phyloP scores from a whole-genome alignment of 1,284 basidiomycete genomes.

The Papiliotrema fonsecae region DNA sequence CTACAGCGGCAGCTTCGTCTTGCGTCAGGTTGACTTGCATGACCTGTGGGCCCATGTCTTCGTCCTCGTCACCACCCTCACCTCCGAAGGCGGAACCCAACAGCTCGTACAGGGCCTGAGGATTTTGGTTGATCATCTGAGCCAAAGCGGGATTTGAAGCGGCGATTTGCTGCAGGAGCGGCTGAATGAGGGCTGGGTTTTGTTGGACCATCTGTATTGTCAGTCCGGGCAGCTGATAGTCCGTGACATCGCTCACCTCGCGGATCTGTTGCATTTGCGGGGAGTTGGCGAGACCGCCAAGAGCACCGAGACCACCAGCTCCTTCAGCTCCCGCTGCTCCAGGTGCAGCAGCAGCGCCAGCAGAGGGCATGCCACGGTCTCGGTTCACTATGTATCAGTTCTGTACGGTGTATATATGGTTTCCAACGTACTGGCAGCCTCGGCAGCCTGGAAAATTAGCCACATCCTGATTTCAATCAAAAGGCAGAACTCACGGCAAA shows the following conservation, averaged over 20 bases:
- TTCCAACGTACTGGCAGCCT: slow-evolving; percentile 38
- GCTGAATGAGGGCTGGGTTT: slow-evolving; percentile 74
- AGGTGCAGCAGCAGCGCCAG: slow-evolving; percentile 43
- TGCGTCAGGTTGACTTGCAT: slow-evolving; percentile 64
- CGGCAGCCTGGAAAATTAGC: slow-evolving; percentile 34
- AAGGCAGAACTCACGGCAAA: slow-evolving; percentile 41
- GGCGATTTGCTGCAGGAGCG: slow-evolving; percentile 76
- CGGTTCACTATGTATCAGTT: slow-evolving; percentile 32
- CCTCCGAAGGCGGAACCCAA: slow-evolving; percentile 52
- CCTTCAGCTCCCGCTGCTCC: slow-evolving; percentile 40
- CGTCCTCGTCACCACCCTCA: slow-evolving; percentile 52
- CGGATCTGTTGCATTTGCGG: slow-evolving; percentile 66
- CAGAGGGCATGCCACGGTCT: slow-evolving; percentile 44
- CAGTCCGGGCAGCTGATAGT: neutral
- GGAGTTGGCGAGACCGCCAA: slow-evolving; percentile 53
- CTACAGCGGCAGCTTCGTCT: slow-evolving; percentile 80
- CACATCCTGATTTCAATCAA: neutral
- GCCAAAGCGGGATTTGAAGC: slow-evolving; percentile 68
- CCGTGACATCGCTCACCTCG: slow-evolving; percentile 20
- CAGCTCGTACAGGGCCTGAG: slow-evolving; percentile 63
- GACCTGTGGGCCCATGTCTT: slow-evolving; percentile 57
- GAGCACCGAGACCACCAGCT: slow-evolving; percentile 18
- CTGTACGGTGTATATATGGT: neutral
- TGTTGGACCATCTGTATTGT: slow-evolving; percentile 56
- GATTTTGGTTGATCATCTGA: slow-evolving; percentile 62